Percentiles rank a stretch among this genome's conserved stretches.
Evolutionary conservation across 2,329 filamentous ascomycete genomes (phyloP).

Genomic region (Epichloe gansuensis): DNA sequence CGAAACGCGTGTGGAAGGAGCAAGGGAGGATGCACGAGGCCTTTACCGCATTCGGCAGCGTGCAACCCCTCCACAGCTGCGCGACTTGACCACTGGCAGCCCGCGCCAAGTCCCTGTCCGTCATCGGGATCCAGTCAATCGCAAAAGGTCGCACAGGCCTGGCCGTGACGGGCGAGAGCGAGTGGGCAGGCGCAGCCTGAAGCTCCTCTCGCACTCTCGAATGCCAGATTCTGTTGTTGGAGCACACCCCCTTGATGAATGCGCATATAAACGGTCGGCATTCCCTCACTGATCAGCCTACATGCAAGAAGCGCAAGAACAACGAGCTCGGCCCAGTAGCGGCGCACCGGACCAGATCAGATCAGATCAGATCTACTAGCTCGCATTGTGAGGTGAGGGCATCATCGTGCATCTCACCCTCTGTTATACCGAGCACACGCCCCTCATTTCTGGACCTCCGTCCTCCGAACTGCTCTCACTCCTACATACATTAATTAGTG

Average conservation of each 20-base stretch:
- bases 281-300: conserved; percentile 22
- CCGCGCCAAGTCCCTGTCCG: background rate
- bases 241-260: background rate
- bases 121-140: background rate
- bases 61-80: background rate
- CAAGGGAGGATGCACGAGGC: conserved; percentile 2
- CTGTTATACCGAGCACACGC: background rate
- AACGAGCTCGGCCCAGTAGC: background rate
- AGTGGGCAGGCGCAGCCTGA: background rate
- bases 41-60: conserved; percentile 3
- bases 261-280: conserved; percentile 37
- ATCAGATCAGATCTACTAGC: conserved; percentile 3
- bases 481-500: background rate
- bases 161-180: no score
- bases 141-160: background rate
- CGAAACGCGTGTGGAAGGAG: background rate
- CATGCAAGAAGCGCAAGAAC: background rate
- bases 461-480: background rate
- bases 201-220: background rate
- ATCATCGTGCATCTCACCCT: conserved; percentile 2
- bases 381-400: conserved; percentile 1
- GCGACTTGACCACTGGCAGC: background rate
- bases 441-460: background rate
- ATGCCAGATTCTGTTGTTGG: background rate
- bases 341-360: background rate